Percentiles rank a stretch among this genome's conserved stretches.
phyloP scores from a whole-genome alignment of 192 early-diverging fungal species.

The Entomortierella lignicola region DNA sequence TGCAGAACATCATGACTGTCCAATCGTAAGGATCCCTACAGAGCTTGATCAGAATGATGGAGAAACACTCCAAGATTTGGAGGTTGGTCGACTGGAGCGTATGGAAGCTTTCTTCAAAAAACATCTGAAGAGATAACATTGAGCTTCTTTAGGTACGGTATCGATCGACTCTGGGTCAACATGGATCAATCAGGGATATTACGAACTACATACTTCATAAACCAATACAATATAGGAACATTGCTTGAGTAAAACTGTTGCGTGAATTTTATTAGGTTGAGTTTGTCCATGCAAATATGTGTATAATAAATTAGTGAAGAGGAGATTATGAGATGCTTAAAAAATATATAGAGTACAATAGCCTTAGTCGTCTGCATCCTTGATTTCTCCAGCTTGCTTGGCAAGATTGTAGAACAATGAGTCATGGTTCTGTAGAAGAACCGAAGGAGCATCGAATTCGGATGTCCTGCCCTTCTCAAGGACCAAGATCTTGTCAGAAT shows the following conservation, averaged over 20 bases:
- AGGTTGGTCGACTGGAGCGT: conserved; percentile 4
- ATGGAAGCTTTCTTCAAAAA: conserved; percentile 34
- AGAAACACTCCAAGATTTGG: background rate
- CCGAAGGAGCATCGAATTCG: conserved; percentile 64
- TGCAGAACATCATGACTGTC: conserved; percentile 73
- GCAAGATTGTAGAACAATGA: conserved; percentile 48
- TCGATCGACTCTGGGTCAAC: too few relatives aligned
- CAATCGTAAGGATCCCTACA: conserved; percentile 75
- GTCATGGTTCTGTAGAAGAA: conserved; percentile 25
- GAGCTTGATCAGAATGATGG: conserved; percentile 25
- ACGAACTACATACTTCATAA: too few relatives aligned
- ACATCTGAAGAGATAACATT: conserved; percentile 9
- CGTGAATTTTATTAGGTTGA: too few relatives aligned
- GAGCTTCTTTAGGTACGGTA: too few relatives aligned
- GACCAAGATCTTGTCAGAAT: conserved; percentile 87
- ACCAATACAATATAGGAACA: too few relatives aligned
- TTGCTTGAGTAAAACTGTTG: too few relatives aligned
- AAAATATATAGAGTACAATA: background rate
- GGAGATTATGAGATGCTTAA: too few relatives aligned
- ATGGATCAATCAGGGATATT: too few relatives aligned
- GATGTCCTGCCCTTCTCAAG: conserved; percentile 58
- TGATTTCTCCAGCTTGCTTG: conserved; percentile 45
- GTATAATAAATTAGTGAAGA: too few relatives aligned
- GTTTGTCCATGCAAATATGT: too few relatives aligned
- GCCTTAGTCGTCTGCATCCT: conserved; percentile 16